Evolutionary conservation across 192 early-diverging fungal species (phyloP).

Genomic region (Cetraspora pellucida): DNA sequence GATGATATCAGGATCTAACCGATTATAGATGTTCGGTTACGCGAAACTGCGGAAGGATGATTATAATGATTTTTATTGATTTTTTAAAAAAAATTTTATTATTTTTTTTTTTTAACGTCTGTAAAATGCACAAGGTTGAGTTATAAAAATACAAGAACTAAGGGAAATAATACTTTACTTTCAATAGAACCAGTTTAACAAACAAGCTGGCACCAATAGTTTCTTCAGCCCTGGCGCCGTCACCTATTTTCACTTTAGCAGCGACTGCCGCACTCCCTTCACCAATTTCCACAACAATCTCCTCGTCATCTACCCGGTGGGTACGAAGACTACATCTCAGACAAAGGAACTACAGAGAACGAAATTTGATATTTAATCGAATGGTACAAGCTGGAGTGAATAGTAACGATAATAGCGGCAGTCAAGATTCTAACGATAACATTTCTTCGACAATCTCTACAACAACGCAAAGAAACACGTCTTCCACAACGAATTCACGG

Average conservation of each 20-base stretch:
- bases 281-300: background rate
- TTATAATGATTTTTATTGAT: too few relatives aligned
- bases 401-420: background rate
- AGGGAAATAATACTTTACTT: too few relatives aligned
- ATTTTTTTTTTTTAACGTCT: too few relatives aligned
- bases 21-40: too few relatives aligned
- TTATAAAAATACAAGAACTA: too few relatives aligned
- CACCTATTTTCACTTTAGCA: conserved; percentile 9
- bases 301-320: conserved; percentile 3
- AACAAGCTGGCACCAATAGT: conserved; percentile 23
- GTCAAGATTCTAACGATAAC: background rate
- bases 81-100: too few relatives aligned
- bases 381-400: background rate
- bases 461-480: conserved; percentile 6
- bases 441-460: conserved; percentile 6
- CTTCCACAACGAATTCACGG: too few relatives aligned
- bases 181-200: background rate
- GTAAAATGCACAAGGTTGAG: too few relatives aligned
- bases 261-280: background rate
- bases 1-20: too few relatives aligned
- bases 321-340: conserved; percentile 5
- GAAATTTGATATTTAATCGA: conserved; percentile 3
- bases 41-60: too few relatives aligned
- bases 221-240: conserved; percentile 4
- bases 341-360: conserved; percentile 2